Conservation (phyloP, 306 rosid species). For the Urtica urens region DNA sequence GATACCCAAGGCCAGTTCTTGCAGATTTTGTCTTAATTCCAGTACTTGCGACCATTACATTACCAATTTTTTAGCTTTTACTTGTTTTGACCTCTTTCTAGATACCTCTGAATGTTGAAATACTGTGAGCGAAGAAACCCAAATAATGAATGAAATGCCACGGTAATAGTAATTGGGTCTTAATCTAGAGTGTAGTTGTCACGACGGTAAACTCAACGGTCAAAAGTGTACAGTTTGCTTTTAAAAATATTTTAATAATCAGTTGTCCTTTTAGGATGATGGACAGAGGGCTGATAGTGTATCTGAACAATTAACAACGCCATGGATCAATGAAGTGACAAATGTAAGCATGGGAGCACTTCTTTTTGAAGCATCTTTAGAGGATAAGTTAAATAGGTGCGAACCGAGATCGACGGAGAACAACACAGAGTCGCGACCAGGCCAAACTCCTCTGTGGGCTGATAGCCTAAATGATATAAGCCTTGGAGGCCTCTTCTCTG, state of each 20-base stretch:
- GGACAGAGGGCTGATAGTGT: constrained; percentile 21
- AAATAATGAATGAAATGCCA: too few species aligned
- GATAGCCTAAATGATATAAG: constrained; percentile 33
- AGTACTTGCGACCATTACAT: neutral
- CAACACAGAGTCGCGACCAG: constrained; percentile 9
- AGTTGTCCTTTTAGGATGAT: constrained; percentile 18
- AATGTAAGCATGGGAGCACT: constrained; percentile 37
- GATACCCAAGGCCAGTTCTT: constrained; percentile 9
- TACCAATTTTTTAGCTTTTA: too few species aligned
- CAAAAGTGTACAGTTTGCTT: neutral
- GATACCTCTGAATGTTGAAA: constrained; percentile 2
- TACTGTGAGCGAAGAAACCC: neutral
- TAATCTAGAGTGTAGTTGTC: too few species aligned
- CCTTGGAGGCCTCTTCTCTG: constrained; percentile 54
- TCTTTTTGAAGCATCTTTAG: constrained; percentile 33
- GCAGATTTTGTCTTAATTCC: constrained; percentile 25
- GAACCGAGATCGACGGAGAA: constrained; percentile 17
- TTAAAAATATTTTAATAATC: neutral
- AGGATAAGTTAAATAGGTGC: constrained; percentile 18
- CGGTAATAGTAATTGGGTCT: too few species aligned
- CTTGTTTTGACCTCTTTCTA: neutral
- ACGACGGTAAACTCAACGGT: neutral
- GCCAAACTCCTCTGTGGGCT: constrained; percentile 25
- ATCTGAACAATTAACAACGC: constrained; percentile 28
- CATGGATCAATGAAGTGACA: constrained; percentile 30